phyloP scores from a whole-genome alignment of 495 filamentous ascomycete genomes.

The Cercophora newfieldiana region DNA sequence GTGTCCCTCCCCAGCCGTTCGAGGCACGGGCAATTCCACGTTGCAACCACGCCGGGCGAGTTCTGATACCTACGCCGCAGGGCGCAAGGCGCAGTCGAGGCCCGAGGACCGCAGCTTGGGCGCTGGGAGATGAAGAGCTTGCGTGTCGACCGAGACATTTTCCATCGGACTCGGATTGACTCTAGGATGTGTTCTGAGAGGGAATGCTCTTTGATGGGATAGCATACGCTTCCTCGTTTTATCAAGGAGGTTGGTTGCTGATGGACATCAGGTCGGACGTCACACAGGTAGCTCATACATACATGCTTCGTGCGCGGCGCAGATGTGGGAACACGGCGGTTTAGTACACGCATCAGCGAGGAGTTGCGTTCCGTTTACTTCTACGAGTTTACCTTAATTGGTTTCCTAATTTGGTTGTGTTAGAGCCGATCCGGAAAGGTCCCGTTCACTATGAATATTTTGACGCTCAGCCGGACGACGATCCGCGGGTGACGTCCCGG shows the following conservation, averaged over 20 bases:
- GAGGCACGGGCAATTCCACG: not conserved
- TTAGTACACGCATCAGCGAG: not conserved
- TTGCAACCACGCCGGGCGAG: not conserved
- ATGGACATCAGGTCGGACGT: not conserved
- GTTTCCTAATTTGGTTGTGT: not conserved
- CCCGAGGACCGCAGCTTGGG: not conserved
- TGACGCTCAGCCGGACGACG: too few species aligned
- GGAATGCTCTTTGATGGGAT: not conserved
- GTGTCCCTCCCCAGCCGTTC: not conserved
- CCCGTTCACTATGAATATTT: too few species aligned
- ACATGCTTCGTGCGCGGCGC: not conserved
- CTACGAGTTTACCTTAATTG: not conserved
- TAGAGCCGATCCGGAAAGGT: too few species aligned
- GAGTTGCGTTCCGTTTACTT: not conserved
- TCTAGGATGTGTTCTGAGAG: not conserved
- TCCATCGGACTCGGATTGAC: not conserved
- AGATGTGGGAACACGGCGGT: not conserved
- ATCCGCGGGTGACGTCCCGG: too few species aligned
- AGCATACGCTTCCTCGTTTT: not conserved
- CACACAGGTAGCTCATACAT: not conserved
- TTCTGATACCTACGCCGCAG: not conserved
- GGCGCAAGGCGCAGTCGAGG: not conserved
- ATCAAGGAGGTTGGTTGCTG: not conserved
- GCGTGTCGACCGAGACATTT: not conserved
- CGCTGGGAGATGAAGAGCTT: not conserved